Percentiles rank a stretch among this genome's conserved stretches.
These are phyloP conservation scores for Linum usitatissimum DNA, from an alignment of 345 rosid genomes.

Conservation along the genomic window DNA sequence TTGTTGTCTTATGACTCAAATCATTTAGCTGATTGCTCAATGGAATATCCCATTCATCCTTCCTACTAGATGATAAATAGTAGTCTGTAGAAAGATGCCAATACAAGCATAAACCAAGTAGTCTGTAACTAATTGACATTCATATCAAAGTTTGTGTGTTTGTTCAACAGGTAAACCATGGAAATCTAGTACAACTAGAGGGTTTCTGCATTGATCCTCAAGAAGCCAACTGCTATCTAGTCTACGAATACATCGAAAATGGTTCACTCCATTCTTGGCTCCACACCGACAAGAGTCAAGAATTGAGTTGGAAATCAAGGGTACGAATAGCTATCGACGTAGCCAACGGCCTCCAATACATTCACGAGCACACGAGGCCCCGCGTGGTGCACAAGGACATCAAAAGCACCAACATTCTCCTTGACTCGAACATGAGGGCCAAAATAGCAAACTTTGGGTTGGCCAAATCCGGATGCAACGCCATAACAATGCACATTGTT, in stretches of 20 bases:
- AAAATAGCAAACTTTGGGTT: slow-evolving; percentile 24
- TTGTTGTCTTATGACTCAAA: neutral
- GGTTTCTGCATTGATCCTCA: slow-evolving; percentile 57
- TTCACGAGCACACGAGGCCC: slow-evolving; percentile 27
- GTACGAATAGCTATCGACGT: slow-evolving; percentile 29
- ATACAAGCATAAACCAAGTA: too few relatives aligned
- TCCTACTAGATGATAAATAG: too few relatives aligned
- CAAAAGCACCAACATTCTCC: slow-evolving; percentile 23
- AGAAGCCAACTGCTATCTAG: slow-evolving; percentile 46
- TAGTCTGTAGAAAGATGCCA: too few relatives aligned
- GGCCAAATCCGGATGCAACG: slow-evolving; percentile 17
- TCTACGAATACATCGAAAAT: slow-evolving; percentile 46
- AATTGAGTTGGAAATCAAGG: slow-evolving; percentile 10
- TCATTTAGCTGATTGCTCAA: neutral
- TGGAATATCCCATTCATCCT: neutral
- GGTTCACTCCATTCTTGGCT: slow-evolving; percentile 56
- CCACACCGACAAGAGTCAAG: slow-evolving; percentile 6
- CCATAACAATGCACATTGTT: slow-evolving; percentile 14
- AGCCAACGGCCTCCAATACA: slow-evolving; percentile 28
- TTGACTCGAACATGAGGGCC: slow-evolving; percentile 26
- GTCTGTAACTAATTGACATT: too few relatives aligned
- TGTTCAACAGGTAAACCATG: slow-evolving; percentile 51
- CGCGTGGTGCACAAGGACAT: slow-evolving; percentile 19
- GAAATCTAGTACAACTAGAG: slow-evolving; percentile 57
- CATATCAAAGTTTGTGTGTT: slow-evolving; percentile 2